Evolutionary conservation across 495 filamentous ascomycete species (phyloP).

Genomic region (Symbiotaphrina buchneri): DNA sequence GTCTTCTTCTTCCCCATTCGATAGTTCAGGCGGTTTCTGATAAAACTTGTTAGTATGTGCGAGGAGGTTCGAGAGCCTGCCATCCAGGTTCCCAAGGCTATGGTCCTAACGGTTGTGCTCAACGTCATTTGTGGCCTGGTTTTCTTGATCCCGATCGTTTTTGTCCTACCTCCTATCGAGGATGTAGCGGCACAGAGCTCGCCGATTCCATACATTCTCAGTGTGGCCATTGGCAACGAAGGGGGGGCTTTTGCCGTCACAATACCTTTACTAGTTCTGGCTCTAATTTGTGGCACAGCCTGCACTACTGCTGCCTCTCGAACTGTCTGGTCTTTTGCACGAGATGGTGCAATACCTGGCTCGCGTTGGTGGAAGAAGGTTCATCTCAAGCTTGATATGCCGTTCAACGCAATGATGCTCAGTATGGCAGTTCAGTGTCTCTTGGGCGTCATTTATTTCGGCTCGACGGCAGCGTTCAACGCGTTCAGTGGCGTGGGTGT

Average conservation of each 20-base stretch:
- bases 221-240: slow-evolving; percentile 30
- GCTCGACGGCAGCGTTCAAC: slow-evolving; percentile 37
- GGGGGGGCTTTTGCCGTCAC: slow-evolving; percentile 47
- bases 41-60: slow-evolving; percentile 11
- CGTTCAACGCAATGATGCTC: slow-evolving; percentile 31
- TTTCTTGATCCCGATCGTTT: slow-evolving; percentile 38
- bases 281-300: slow-evolving; percentile 39
- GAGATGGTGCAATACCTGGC: slow-evolving; percentile 44
- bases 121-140: slow-evolving; percentile 35
- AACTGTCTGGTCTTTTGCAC: slow-evolving; percentile 38
- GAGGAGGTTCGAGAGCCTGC: slow-evolving; percentile 28
- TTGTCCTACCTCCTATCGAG: slow-evolving; percentile 29
- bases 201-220: slow-evolving; percentile 33
- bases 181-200: slow-evolving; percentile 27
- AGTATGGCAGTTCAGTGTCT: slow-evolving; percentile 29
- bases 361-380: slow-evolving; percentile 38
- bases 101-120: slow-evolving; percentile 33
- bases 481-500: slow-evolving; percentile 44
- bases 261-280: slow-evolving; percentile 49
- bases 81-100: slow-evolving; percentile 32
- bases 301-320: slow-evolving; percentile 33
- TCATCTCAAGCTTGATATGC: slow-evolving; percentile 29
- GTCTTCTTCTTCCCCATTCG: no score
- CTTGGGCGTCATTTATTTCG: slow-evolving; percentile 40
- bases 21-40: no score